These are phyloP conservation scores for Musa acuminata DNA, from an alignment of 176 grass and related monocot genomes.

Conservation along the genomic window DNA sequence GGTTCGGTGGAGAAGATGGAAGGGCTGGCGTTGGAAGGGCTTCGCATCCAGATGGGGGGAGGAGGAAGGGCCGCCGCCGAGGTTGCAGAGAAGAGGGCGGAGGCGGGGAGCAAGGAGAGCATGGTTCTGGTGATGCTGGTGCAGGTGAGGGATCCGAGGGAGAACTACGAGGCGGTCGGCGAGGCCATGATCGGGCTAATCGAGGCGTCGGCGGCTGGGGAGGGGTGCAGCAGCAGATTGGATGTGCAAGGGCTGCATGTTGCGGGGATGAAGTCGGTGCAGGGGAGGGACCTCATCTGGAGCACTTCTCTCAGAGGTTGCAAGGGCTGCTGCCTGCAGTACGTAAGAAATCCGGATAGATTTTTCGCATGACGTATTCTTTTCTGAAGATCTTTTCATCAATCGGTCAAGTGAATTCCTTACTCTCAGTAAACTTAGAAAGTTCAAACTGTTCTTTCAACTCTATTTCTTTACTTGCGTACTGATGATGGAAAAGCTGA, in stretches of 20 bases:
- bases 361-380: constrained; percentile 18
- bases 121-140: constrained; percentile 45
- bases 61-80: no score
- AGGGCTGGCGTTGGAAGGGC: constrained; percentile 34
- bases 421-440: background rate
- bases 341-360: constrained; percentile 27
- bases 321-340: background rate
- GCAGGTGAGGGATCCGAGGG: constrained; percentile 46
- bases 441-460: background rate
- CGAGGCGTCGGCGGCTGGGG: constrained; percentile 26
- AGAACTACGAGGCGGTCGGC: constrained; percentile 31
- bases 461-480: no score
- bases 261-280: constrained; percentile 36
- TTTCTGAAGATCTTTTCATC: background rate
- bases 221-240: constrained; percentile 15
- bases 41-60: constrained; percentile 49
- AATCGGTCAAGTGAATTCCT: background rate
- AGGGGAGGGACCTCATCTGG: constrained; percentile 33
- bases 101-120: constrained; percentile 11
- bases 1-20: constrained; percentile 37
- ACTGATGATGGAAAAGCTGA: no score
- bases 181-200: constrained; percentile 55
- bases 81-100: background rate
- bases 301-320: constrained; percentile 34
- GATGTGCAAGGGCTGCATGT: constrained; percentile 31